Evolutionary conservation across 192 early-diverging fungal species (phyloP).

Genomic region (Endogone sp.): DNA sequence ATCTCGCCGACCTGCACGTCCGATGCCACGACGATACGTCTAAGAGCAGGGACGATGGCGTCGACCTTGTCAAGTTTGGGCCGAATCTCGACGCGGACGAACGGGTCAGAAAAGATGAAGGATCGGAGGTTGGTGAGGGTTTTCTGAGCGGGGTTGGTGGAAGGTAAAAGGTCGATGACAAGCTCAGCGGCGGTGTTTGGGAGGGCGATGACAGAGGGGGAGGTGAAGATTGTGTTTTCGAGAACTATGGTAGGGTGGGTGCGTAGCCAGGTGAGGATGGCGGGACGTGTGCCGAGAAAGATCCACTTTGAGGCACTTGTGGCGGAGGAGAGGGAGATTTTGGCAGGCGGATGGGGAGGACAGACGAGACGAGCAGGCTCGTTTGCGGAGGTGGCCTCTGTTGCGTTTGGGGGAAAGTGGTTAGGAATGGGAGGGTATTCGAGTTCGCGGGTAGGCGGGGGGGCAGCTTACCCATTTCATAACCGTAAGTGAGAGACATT

Average conservation of each 20-base stretch:
- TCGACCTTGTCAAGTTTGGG: slow-evolving; percentile 40
- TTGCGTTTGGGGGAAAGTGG: too few relatives aligned
- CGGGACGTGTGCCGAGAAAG: slow-evolving; percentile 42
- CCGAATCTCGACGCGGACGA: slow-evolving; percentile 37
- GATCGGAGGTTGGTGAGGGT: slow-evolving; percentile 33
- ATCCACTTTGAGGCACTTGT: slow-evolving; percentile 37
- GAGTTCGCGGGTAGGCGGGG: not conserved
- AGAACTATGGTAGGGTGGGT: slow-evolving; percentile 16
- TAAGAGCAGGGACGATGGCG: slow-evolving; percentile 25
- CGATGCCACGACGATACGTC: slow-evolving; percentile 37
- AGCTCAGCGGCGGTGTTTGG: slow-evolving; percentile 34
- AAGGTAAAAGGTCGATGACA: slow-evolving; percentile 42
- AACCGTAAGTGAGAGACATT: slow-evolving; percentile 27
- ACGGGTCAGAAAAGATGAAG: slow-evolving; percentile 26
- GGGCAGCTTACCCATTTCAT: slow-evolving; percentile 29
- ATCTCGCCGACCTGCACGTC: slow-evolving; percentile 38
- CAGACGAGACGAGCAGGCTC: slow-evolving; percentile 26
- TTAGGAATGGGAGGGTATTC: not conserved
- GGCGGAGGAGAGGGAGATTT: slow-evolving; percentile 37
- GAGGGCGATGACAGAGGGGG: slow-evolving; percentile 20
- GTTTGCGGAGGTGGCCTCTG: not conserved
- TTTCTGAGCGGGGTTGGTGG: slow-evolving; percentile 40
- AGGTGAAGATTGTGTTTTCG: slow-evolving; percentile 20
- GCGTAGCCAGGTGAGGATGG: slow-evolving; percentile 43
- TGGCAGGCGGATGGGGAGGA: slow-evolving; percentile 38